These are phyloP conservation scores for Byssothecium circinans DNA, from an alignment of 2,329 filamentous ascomycete species.

Conservation along the genomic window DNA sequence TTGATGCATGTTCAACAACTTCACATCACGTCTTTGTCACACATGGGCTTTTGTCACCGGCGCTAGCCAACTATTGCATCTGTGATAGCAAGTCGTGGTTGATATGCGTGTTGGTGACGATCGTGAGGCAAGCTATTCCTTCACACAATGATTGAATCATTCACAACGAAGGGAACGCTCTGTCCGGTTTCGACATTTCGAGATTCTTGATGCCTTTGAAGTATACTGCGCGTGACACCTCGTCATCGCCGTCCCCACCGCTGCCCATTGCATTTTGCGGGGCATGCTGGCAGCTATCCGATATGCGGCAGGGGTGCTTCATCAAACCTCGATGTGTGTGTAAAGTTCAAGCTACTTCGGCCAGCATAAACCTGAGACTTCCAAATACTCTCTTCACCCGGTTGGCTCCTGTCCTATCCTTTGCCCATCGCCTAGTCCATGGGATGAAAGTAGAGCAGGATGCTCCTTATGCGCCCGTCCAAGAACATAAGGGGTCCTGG, in stretches of 20 bases:
- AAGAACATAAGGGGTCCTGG: neutral
- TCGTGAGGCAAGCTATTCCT: too few relatives aligned
- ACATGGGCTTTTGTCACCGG: constrained; percentile 4
- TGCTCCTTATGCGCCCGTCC: neutral
- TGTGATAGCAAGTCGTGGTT: neutral
- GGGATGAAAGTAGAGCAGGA: neutral
- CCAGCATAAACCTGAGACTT: constrained; percentile 1
- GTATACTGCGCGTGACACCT: neutral
- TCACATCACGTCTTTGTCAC: constrained; percentile 20
- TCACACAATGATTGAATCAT: too few relatives aligned
- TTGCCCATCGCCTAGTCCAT: neutral
- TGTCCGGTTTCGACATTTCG: too few relatives aligned
- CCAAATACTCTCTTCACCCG: neutral
- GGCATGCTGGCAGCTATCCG: constrained; percentile 1
- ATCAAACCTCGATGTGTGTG: neutral
- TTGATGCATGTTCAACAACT: constrained; percentile 12
- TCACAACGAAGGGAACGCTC: too few relatives aligned
- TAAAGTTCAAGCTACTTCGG: neutral
- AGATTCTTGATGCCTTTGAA: constrained; percentile 9
- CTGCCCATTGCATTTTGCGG: neutral
- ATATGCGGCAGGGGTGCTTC: constrained; percentile 4
- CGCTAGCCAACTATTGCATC: constrained; percentile 15
- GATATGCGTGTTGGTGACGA: too few relatives aligned
- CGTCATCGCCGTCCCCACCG: constrained; percentile 6
- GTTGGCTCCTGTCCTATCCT: neutral